Percentiles rank a stretch among this genome's conserved stretches.
phyloP scores from a whole-genome alignment of 164 flowering plant species.

The Chimonanthus salicifolius region DNA sequence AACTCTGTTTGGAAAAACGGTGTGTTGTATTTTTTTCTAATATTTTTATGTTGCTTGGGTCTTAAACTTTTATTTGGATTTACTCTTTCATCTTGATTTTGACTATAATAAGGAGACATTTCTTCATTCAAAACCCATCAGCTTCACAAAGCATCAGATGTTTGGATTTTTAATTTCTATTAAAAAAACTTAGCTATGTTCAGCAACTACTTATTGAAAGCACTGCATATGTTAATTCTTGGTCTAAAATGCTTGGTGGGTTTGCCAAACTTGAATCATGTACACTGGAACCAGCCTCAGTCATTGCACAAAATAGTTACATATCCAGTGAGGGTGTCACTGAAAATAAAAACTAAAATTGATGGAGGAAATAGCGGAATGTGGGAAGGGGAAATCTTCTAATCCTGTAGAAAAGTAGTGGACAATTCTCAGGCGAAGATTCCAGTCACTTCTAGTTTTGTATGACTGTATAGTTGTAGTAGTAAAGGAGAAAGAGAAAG shows the following conservation, averaged over 20 bases:
- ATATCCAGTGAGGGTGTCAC: no score
- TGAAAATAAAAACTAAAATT: no score
- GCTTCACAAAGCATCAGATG: neutral
- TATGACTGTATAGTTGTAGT: no score
- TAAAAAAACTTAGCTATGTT: neutral
- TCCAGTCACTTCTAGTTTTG: no score
- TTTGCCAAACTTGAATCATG: neutral
- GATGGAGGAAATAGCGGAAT: no score
- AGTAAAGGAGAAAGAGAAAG: no score
- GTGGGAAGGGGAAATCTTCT: no score
- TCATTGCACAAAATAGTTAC: neutral
- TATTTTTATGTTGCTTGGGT: neutral
- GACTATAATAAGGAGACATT: neutral
- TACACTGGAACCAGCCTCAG: neutral
- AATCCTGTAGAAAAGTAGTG: no score
- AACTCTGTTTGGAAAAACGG: conserved; percentile 81
- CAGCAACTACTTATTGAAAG: neutral
- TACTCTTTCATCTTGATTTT: neutral
- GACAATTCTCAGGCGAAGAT: no score
- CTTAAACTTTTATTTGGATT: no score
- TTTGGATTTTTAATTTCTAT: neutral
- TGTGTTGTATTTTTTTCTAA: conserved; percentile 21
- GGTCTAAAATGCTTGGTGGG: neutral
- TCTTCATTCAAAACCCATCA: neutral
- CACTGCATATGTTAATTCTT: neutral